These are phyloP conservation scores for Coniosporium tulheliwenetii DNA, from an alignment of 2,329 filamentous ascomycete species.

Conservation along the genomic window DNA sequence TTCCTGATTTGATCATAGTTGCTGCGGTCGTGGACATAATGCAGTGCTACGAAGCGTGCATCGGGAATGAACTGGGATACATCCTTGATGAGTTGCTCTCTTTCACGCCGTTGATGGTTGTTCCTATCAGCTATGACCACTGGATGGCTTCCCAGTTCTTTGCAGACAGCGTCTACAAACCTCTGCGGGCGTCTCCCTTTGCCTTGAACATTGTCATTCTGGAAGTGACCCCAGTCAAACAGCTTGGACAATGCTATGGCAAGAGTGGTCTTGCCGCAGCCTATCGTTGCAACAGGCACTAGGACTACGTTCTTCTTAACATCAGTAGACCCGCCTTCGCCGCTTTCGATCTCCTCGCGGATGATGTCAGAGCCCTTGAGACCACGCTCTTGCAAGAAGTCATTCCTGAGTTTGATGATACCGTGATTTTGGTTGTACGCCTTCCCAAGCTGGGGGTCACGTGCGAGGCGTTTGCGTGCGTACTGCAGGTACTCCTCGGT, in stretches of 20 bases:
- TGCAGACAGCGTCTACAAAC: slow-evolving; percentile 58
- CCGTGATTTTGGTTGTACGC: slow-evolving; percentile 80
- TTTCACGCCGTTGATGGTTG: slow-evolving; percentile 78
- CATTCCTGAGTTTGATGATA: slow-evolving; percentile 80
- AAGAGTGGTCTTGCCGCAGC: slow-evolving; percentile 92
- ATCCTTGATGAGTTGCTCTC: slow-evolving; percentile 74
- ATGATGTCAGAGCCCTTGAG: slow-evolving; percentile 83
- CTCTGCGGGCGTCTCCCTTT: slow-evolving; percentile 57
- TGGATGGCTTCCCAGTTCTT: slow-evolving; percentile 45
- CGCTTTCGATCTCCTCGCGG: slow-evolving; percentile 47
- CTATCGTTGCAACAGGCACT: slow-evolving; percentile 84
- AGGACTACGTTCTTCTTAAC: slow-evolving; percentile 58
- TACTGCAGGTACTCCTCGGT: slow-evolving; percentile 84
- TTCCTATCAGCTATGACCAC: slow-evolving; percentile 88
- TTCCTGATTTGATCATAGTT: slow-evolving; percentile 57
- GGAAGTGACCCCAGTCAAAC: slow-evolving; percentile 83
- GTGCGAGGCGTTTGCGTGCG: slow-evolving; percentile 56
- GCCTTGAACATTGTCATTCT: slow-evolving; percentile 89
- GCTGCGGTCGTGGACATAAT: slow-evolving; percentile 63
- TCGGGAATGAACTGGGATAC: slow-evolving; percentile 44
- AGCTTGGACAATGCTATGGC: slow-evolving; percentile 67
- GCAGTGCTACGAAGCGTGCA: slow-evolving; percentile 65
- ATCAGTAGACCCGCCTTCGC: slow-evolving; percentile 34
- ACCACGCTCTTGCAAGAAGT: slow-evolving; percentile 71
- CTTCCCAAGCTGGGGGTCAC: slow-evolving; percentile 51